Evolutionary conservation across 2,329 filamentous ascomycete species (phyloP).

Genomic region (Atkinsonella texensis): DNA sequence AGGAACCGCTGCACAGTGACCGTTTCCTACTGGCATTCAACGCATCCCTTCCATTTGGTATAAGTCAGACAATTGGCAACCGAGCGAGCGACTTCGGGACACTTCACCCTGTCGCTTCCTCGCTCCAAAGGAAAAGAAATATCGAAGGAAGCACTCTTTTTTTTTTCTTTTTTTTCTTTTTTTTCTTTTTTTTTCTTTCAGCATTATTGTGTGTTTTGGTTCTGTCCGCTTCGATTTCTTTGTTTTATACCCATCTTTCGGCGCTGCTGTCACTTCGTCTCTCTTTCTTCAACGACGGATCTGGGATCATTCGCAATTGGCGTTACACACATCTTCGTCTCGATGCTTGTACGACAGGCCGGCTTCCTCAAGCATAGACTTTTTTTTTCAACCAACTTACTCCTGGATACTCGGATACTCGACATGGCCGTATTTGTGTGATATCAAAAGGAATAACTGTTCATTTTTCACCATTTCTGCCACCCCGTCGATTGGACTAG

Average conservation of each 20-base stretch:
- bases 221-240: too few relatives aligned
- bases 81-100: not conserved
- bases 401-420: not conserved
- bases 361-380: not conserved
- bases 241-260: not conserved
- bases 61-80: conserved; percentile 1
- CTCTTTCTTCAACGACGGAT: not conserved
- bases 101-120: not conserved
- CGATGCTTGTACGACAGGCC: not conserved
- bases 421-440: not conserved
- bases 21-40: not conserved
- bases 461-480: not conserved
- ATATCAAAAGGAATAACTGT: not conserved
- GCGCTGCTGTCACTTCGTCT: not conserved
- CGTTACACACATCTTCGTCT: not conserved
- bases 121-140: not conserved
- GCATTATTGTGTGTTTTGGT: not conserved
- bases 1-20: not conserved
- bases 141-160: not conserved
- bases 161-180: not conserved
- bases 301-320: not conserved
- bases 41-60: not conserved
- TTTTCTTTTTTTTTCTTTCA: not conserved
- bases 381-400: not conserved
- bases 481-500: not conserved